Conservation (phyloP, 2,329 filamentous ascomycete genomes). For the Epichloe glyceriae region DNA sequence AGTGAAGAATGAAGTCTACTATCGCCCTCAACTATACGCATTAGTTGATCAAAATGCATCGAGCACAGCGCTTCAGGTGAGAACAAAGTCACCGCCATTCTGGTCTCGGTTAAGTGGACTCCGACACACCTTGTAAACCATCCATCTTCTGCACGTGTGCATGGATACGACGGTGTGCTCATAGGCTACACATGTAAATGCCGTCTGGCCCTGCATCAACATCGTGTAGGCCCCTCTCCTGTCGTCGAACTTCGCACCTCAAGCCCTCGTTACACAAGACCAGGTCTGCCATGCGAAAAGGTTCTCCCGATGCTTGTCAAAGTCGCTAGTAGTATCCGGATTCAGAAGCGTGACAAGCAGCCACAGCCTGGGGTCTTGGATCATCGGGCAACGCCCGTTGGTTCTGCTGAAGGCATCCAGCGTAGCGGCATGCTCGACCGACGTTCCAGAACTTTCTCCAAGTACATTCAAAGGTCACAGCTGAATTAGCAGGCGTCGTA, state of each 20-base stretch:
- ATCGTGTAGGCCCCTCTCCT: conserved; percentile 1
- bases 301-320: conserved; percentile 3
- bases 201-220: background rate
- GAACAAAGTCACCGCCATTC: conserved; percentile 5
- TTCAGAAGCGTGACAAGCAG: conserved; percentile 3
- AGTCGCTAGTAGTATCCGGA: conserved; percentile 5
- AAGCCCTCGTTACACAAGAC: conserved; percentile 3
- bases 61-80: background rate
- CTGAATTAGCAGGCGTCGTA: background rate
- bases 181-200: background rate
- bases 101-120: conserved; percentile 5
- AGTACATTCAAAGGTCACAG: background rate
- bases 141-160: conserved; percentile 1
- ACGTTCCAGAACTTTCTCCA: conserved; percentile 2
- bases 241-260: background rate
- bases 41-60: background rate
- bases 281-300: conserved; percentile 3
- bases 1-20: background rate
- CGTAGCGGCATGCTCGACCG: background rate
- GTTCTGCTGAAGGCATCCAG: background rate
- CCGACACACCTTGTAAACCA: background rate
- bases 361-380: background rate
- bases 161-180: background rate
- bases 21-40: background rate
- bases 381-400: background rate